A percentile compares a stretch with the other conserved stretches of the same genome.
Conservation (phyloP, 352 stramenopile species). For the Pythium scleroteichum region DNA sequence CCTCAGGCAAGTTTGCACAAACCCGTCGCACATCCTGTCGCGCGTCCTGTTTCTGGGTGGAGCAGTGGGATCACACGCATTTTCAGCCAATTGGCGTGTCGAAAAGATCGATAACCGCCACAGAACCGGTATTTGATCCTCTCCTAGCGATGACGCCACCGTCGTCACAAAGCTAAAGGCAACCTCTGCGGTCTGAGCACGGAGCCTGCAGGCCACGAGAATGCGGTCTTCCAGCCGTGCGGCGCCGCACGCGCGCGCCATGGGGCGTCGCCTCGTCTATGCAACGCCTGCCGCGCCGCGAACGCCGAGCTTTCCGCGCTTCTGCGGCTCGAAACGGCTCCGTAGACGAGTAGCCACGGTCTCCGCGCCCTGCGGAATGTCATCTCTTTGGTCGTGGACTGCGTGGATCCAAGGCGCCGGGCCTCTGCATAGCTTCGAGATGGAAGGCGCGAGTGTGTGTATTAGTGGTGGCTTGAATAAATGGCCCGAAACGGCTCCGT, state of each 20-base stretch:
- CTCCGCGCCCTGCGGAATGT: too few relatives aligned
- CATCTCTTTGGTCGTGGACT: too few relatives aligned
- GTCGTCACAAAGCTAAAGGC: not conserved
- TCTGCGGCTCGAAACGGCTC: not conserved
- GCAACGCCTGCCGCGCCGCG: not conserved
- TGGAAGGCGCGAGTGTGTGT: not conserved
- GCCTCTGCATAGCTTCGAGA: not conserved
- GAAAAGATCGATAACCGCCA: not conserved
- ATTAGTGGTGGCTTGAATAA: not conserved
- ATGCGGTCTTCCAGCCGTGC: not conserved
- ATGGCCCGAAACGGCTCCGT: not conserved
- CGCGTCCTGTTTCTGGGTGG: constrained; percentile 11
- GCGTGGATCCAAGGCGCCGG: too few relatives aligned
- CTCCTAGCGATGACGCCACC: not conserved
- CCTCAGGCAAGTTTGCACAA: constrained; percentile 17
- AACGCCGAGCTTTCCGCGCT: not conserved
- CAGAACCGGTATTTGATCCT: not conserved
- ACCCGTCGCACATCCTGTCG: constrained; percentile 5
- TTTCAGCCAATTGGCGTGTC: constrained; percentile 3
- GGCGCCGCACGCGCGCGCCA: not conserved
- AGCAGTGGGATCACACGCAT: constrained; percentile 3
- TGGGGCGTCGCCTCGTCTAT: not conserved
- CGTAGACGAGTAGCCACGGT: not conserved
- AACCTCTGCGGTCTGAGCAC: not conserved
- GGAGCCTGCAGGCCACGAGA: not conserved